Conservation (phyloP, 352 stramenopile genomes). For the Pythium phragmitis region DNA sequence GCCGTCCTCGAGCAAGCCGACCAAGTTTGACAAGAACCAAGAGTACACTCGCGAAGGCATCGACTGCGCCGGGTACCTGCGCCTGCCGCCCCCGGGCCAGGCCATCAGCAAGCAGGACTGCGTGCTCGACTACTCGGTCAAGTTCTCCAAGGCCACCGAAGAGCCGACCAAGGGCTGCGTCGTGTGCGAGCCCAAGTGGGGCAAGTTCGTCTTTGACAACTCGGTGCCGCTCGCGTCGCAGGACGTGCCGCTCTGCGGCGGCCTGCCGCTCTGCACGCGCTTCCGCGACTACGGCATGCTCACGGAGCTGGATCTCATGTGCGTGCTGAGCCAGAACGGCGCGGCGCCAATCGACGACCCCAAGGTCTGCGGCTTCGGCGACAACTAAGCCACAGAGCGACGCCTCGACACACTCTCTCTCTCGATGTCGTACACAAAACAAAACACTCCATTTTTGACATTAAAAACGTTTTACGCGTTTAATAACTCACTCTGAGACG, state of each 20-base stretch:
- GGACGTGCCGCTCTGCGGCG: slow-evolving; percentile 24
- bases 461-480: neutral
- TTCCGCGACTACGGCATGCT: slow-evolving; percentile 24
- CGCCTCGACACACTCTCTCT: no score
- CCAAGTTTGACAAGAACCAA: slow-evolving; percentile 5
- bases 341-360: slow-evolving; percentile 18
- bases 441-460: neutral
- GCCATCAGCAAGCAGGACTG: slow-evolving; percentile 4
- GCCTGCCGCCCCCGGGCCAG: neutral
- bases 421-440: neutral
- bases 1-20: neutral
- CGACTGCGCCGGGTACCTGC: slow-evolving; percentile 11
- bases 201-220: slow-evolving; percentile 22
- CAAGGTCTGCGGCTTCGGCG: slow-evolving; percentile 18
- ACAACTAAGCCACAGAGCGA: slow-evolving; percentile 18
- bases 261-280: slow-evolving; percentile 29
- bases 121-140: slow-evolving; percentile 13
- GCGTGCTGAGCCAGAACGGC: slow-evolving; percentile 25
- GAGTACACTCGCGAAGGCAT: neutral
- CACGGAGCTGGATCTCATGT: slow-evolving; percentile 25
- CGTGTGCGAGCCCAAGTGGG: slow-evolving; percentile 10
- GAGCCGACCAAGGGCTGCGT: neutral
- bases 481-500: neutral
- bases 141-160: neutral
- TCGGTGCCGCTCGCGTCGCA: slow-evolving; percentile 9